phyloP scores from a whole-genome alignment of 2,329 filamentous ascomycete genomes.

The Nannizziopsis barbatae region DNA sequence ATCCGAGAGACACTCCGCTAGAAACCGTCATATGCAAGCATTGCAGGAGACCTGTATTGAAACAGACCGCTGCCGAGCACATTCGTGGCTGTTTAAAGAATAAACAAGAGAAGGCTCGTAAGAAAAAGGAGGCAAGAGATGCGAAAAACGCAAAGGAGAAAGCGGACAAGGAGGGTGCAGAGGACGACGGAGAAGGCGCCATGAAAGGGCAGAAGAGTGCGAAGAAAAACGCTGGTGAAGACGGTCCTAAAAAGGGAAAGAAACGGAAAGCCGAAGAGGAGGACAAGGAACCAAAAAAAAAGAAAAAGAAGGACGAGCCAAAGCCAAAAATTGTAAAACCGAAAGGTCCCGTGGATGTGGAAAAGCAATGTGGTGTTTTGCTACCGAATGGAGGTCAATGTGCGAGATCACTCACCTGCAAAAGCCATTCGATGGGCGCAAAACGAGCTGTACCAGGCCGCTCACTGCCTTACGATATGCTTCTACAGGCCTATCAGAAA shows the following conservation, averaged over 20 bases:
- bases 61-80: conserved; percentile 63
- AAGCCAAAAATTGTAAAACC: conserved; percentile 74
- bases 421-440: conserved; percentile 89
- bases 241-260: conserved; percentile 54
- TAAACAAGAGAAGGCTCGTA: conserved; percentile 70
- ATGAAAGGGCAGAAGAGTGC: conserved; percentile 53
- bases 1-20: conserved; percentile 66
- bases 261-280: conserved; percentile 65
- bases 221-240: conserved; percentile 51
- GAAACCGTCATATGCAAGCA: conserved; percentile 83
- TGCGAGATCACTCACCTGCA: conserved; percentile 81
- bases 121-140: conserved; percentile 64
- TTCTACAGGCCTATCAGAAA: conserved; percentile 80
- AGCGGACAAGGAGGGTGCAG: conserved; percentile 35
- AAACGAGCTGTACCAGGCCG: conserved; percentile 80
- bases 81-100: conserved; percentile 73
- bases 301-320: conserved; percentile 90
- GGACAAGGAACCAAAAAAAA: conserved; percentile 72
- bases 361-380: conserved; percentile 82
- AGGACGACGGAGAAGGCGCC: conserved; percentile 35
- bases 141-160: conserved; percentile 50
- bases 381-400: conserved; percentile 78
- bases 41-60: conserved; percentile 79
- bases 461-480: conserved; percentile 83
- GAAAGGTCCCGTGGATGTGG: conserved; percentile 87